Evolutionary conservation across 768 basidiomycete species (phyloP).

Genomic region (Suillus variegatus): DNA sequence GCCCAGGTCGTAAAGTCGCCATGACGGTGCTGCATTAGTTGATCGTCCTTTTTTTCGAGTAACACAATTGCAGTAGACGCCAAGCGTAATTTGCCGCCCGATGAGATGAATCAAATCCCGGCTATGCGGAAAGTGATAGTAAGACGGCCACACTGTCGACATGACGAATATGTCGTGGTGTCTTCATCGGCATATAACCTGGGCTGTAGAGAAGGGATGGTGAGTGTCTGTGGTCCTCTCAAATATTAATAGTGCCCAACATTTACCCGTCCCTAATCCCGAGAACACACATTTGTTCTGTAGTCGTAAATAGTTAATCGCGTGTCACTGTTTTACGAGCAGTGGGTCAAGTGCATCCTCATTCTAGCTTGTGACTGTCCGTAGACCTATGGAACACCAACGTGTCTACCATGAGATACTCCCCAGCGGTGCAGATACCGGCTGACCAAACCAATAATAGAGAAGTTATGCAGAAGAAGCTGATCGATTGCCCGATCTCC

Average conservation of each 20-base stretch:
- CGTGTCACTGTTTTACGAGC: neutral
- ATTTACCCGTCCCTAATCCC: too few species aligned
- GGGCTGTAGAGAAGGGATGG: neutral
- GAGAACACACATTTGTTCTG: too few species aligned
- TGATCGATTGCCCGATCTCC: constrained; percentile 87
- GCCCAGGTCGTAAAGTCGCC: too few species aligned
- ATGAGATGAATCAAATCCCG: neutral
- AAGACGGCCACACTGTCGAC: neutral
- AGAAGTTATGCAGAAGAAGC: constrained; percentile 84
- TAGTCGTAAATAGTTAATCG: too few species aligned
- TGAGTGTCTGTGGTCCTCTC: too few species aligned
- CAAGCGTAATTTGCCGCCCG: too few species aligned
- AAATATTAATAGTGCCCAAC: too few species aligned
- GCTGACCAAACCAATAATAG: constrained; percentile 78
- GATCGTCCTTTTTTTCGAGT: too few species aligned
- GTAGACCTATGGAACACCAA: constrained; percentile 22
- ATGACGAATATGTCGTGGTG: neutral
- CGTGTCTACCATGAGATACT: constrained; percentile 58
- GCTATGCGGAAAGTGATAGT: neutral
- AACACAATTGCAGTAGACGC: too few species aligned
- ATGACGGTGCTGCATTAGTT: too few species aligned
- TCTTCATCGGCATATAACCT: neutral
- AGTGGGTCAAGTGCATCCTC: neutral
- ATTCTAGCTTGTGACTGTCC: constrained; percentile 22
- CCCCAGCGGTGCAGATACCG: constrained; percentile 72